Conservation (phyloP, 345 rosid genomes). For the Brassica nigra region DNA sequence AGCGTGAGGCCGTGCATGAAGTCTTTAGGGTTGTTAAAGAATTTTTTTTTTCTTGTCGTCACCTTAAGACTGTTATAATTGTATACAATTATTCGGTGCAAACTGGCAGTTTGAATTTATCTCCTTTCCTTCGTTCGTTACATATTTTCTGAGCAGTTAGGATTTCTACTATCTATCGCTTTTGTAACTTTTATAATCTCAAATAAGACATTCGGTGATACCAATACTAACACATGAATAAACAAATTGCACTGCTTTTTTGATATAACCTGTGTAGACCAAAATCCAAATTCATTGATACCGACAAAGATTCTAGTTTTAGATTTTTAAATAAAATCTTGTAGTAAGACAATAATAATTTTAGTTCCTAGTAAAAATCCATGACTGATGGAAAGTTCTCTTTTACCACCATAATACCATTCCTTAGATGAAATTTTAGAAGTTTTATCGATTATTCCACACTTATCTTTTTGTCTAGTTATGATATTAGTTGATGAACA, state of each 20-base stretch:
- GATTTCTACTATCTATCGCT: not conserved
- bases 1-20: conserved; percentile 27
- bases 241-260: not conserved
- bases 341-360: no score
- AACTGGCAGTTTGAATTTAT: conserved; percentile 36
- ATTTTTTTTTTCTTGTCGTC: not conserved
- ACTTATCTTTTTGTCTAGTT: not conserved
- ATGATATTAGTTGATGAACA: not conserved
- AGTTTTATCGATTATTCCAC: not conserved
- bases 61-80: not conserved
- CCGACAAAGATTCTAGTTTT: not conserved
- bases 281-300: not conserved
- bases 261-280: not conserved
- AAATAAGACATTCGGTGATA: not conserved
- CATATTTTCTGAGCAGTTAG: conserved; percentile 34
- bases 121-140: conserved; percentile 23
- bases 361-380: not conserved
- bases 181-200: conserved; percentile 5
- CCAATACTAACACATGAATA: not conserved
- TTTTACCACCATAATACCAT: not conserved
- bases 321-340: not conserved
- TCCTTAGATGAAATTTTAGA: not conserved
- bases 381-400: not conserved
- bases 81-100: conserved; percentile 19
- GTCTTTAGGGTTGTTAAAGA: conserved; percentile 29